Evolutionary conservation across 805 yeast species (phyloP).

Genomic region (Kockiozyma suomiensis): DNA sequence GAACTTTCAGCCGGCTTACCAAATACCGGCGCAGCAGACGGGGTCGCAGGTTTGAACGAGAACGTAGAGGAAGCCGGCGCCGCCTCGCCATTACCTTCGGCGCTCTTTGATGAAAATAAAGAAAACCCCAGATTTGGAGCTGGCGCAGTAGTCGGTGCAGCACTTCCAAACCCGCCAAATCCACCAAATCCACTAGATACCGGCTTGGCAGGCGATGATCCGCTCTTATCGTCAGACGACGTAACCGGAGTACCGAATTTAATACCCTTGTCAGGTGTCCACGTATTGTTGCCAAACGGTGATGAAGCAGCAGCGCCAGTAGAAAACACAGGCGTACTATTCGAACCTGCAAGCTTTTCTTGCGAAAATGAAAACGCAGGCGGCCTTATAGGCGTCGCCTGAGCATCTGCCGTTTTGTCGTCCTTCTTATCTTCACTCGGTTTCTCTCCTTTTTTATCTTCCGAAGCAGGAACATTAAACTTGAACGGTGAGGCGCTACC

Average conservation of each 20-base stretch:
- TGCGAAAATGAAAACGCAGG: conserved; percentile 19
- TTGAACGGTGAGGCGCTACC: conserved; percentile 18
- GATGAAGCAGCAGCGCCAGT: conserved; percentile 5
- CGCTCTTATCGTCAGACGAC: conserved; percentile 4
- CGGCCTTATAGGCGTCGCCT: conserved; percentile 13
- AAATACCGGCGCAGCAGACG: conserved; percentile 38
- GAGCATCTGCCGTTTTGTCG: neutral
- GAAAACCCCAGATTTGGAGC: conserved; percentile 19
- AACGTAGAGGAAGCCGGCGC: neutral
- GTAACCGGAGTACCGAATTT: conserved; percentile 36
- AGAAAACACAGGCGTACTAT: conserved; percentile 24
- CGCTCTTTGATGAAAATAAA: neutral
- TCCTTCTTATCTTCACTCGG: neutral
- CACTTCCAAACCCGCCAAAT: conserved; percentile 11
- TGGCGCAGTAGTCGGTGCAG: neutral
- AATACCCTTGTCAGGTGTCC: conserved; percentile 43
- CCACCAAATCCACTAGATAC: neutral
- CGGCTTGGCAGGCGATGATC: conserved; percentile 12
- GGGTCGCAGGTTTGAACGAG: conserved; percentile 25
- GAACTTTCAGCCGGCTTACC: conserved; percentile 19
- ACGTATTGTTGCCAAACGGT: conserved; percentile 31
- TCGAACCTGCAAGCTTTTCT: conserved; percentile 3
- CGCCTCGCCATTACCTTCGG: neutral
- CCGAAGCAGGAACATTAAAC: conserved; percentile 26
- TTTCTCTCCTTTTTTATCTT: neutral